Evolutionary conservation across 164 flowering plant species (phyloP), one percentile per base, ranked within the genome.

Genomic region (Malania oleifera): DNA sequence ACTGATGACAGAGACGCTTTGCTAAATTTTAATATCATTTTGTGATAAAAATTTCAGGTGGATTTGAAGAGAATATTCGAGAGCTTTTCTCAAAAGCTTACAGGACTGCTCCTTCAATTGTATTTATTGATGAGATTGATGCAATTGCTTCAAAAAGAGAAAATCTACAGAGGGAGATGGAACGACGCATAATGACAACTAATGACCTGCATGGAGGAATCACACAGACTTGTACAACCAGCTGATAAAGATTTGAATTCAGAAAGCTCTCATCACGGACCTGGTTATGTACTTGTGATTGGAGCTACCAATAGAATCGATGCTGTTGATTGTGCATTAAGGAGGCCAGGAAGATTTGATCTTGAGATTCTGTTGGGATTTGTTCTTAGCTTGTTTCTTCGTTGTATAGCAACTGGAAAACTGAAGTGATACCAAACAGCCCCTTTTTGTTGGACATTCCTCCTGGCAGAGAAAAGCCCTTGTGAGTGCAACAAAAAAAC

Each of bases 221-320:
- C 85, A 46, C 67, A 75, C 39, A 78, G 73, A 48, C 64, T 50
- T 54, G 44, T 56, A 60, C 67, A 72, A 35, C 60, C 77, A 27
- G 31, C 52, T 35, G 74, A 73, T 47, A 51, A 17, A 38, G 68
- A 72, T 63, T 56, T 65, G 27, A 64, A 70, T 25, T 57, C 80
- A 37, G 74, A 75, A 57, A 38, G 44, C n/a, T 67, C 80, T 61
- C 77, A 75, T 53, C n/a, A 52, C 9, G 66, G 19, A 25, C 76
- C 80, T 60, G 84, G 93, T 1, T 73, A 83, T 77, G 95, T 86
- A 43, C 86, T 93, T 67, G 95, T 90, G 18, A 88, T 93, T 73
- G 97, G 97, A 64, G 99, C 99, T 59, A 93, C 99, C 25, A 93
- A 93, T 68, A 81, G 96, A 67, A 95, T 91, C 48, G 99, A 88